phyloP scores from a whole-genome alignment of 148 eudicot genomes.

The Euryodendron excelsum region DNA sequence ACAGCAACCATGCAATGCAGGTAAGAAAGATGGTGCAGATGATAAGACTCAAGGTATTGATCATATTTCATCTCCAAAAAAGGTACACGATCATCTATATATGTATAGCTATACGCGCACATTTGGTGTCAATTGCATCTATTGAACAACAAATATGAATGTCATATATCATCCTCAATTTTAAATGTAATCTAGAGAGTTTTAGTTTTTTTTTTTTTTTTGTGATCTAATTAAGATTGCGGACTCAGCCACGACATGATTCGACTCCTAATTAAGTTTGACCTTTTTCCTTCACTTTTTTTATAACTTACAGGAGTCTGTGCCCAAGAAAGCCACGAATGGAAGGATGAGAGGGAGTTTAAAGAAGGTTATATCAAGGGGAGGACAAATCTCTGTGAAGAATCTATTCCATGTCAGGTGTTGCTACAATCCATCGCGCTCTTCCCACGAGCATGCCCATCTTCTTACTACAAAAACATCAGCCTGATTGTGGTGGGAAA shows the following conservation, averaged over 20 bases:
- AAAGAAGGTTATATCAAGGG: slow-evolving; percentile 29
- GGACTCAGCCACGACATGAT: background rate
- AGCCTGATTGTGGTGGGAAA: background rate
- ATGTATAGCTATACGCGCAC: background rate
- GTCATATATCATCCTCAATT: no score
- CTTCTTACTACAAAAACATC: background rate
- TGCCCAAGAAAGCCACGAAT: slow-evolving; percentile 17
- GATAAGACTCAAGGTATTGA: background rate
- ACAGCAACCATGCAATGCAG: slow-evolving; percentile 8
- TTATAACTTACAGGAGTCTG: slow-evolving; percentile 15
- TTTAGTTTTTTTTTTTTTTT: no score
- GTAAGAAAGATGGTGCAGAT: slow-evolving; percentile 3
- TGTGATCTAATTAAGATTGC: background rate
- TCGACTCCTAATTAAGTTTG: background rate
- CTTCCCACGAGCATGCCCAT: slow-evolving; percentile 15
- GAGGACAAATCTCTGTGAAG: slow-evolving; percentile 29
- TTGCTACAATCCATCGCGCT: slow-evolving; percentile 22
- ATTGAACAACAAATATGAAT: background rate
- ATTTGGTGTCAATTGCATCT: background rate
- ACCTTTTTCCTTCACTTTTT: no score
- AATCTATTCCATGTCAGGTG: slow-evolving; percentile 30
- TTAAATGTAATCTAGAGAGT: no score
- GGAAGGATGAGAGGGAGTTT: slow-evolving; percentile 20
- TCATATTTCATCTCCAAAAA: background rate
- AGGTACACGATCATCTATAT: background rate